Conservation (phyloP, 345 rosid genomes). For the Melaleuca quinquenervia region DNA sequence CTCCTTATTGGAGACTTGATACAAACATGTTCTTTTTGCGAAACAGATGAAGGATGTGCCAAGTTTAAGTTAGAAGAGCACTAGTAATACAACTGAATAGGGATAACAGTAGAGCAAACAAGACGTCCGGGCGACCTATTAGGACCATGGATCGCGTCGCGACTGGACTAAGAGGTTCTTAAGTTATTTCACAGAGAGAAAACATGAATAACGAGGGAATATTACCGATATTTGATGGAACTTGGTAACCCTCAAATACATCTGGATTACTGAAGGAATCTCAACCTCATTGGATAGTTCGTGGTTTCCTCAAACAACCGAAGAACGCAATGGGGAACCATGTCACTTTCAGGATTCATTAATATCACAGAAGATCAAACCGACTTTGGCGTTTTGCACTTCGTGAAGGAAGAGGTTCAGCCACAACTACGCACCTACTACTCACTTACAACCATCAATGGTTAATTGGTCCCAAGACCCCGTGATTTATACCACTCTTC, state of each 20-base stretch:
- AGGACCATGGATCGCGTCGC: background rate
- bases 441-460: background rate
- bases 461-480: background rate
- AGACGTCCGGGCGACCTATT: background rate
- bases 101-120: background rate
- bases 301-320: background rate
- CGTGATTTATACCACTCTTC: background rate
- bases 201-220: too few relatives aligned
- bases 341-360: background rate
- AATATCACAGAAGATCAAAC: background rate
- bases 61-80: background rate
- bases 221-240: too few relatives aligned
- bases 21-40: background rate
- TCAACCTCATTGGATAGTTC: background rate
- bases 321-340: background rate
- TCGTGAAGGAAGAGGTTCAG: background rate
- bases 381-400: background rate
- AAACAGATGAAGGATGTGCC: background rate
- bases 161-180: background rate
- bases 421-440: background rate
- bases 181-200: background rate
- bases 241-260: too few relatives aligned
- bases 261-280: background rate
- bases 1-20: background rate
- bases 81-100: background rate